These are phyloP conservation scores for Magnaporthiopsis rhizophila DNA, from an alignment of 2,329 filamentous ascomycete genomes.

Conservation along the genomic window DNA sequence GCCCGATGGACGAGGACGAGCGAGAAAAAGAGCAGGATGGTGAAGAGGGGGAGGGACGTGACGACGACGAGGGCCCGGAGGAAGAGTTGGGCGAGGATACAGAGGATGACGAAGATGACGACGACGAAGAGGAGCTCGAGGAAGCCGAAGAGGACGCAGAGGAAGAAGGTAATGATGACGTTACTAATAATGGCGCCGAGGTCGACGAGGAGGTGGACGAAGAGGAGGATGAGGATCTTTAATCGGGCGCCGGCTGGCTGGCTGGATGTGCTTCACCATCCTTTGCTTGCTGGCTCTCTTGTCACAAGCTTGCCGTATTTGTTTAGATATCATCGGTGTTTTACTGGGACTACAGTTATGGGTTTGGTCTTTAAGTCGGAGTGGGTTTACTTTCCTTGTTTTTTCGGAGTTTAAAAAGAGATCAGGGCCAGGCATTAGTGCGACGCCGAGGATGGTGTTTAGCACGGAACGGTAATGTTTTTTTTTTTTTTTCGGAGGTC, in stretches of 20 bases:
- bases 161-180: constrained; percentile 4
- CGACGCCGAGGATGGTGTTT: not conserved
- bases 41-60: constrained; percentile 10
- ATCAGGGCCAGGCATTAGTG: not conserved
- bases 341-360: not conserved
- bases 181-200: constrained; percentile 9
- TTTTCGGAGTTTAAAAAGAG: not conserved
- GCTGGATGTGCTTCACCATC: not conserved
- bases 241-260: not conserved
- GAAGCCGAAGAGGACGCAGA: constrained; percentile 11
- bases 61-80: constrained; percentile 11
- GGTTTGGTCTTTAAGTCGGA: too few relatives aligned
- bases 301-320: not conserved
- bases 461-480: not conserved
- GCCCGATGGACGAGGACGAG: constrained; percentile 15
- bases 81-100: constrained; percentile 11
- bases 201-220: constrained; percentile 21
- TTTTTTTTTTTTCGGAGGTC: too few relatives aligned
- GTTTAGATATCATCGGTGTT: not conserved
- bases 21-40: constrained; percentile 15
- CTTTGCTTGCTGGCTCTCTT: not conserved
- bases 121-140: constrained; percentile 11
- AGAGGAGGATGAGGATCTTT: constrained; percentile 21
- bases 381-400: too few relatives aligned
- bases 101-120: constrained; percentile 19